Percentiles rank a stretch among this genome's conserved stretches.
These are phyloP conservation scores for Astrothelium subdiscretum DNA, from an alignment of 495 filamentous ascomycete genomes.

Conservation along the genomic window DNA sequence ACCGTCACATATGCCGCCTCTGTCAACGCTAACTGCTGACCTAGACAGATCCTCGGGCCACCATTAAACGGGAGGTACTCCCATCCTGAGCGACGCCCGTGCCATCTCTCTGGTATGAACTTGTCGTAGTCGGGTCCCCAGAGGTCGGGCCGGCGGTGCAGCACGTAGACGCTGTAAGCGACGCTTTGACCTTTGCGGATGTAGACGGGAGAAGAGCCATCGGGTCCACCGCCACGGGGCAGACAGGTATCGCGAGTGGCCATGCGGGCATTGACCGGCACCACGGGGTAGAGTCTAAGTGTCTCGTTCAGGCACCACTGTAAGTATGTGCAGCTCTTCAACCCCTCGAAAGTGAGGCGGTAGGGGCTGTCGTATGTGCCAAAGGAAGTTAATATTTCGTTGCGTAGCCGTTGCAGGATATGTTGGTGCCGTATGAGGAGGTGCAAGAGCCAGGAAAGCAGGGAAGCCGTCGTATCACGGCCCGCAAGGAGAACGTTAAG, in stretches of 20 bases:
- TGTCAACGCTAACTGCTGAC: conserved; percentile 31
- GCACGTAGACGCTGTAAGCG: conserved; percentile 31
- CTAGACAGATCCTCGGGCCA: conserved; percentile 29
- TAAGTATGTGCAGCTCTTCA: conserved; percentile 29
- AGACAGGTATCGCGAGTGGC: conserved; percentile 34
- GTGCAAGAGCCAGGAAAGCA: conserved; percentile 25
- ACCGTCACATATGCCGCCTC: conserved; percentile 25
- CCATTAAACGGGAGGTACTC: conserved; percentile 30
- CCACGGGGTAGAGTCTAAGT: conserved; percentile 24
- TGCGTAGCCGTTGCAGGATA: conserved; percentile 20
- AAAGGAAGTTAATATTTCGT: conserved; percentile 16
- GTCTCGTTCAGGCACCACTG: conserved; percentile 25
- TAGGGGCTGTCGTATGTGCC: conserved; percentile 12
- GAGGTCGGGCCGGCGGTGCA: conserved; percentile 28
- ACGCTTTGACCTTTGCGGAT: conserved; percentile 31
- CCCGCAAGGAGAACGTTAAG: conserved; percentile 60
- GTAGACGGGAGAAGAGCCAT: conserved; percentile 37
- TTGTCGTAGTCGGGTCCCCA: conserved; percentile 25
- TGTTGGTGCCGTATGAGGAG: conserved; percentile 18
- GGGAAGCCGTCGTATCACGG: conserved; percentile 28
- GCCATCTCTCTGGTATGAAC: conserved; percentile 25
- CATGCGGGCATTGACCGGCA: conserved; percentile 23
- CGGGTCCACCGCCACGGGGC: conserved; percentile 40
- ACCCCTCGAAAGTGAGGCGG: conserved; percentile 20
- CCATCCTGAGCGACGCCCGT: conserved; percentile 17